Evolutionary conservation across 768 basidiomycete species (phyloP).

Genomic region (Lanmaoa pseudosensibilis): DNA sequence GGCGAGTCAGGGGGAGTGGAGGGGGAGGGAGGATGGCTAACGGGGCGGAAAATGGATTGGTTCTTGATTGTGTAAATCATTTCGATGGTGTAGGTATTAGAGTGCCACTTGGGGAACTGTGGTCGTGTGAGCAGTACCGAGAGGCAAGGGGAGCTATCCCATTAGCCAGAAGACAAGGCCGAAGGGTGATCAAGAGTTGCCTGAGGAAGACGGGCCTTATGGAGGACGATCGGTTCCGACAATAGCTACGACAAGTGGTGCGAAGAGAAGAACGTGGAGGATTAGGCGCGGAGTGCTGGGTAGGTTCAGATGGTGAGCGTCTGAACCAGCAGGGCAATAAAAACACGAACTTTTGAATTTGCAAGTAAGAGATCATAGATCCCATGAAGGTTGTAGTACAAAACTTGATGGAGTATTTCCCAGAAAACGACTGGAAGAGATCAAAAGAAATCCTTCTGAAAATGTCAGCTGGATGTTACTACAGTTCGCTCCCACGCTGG

Average conservation of each 20-base stretch:
- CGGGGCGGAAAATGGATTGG: slow-evolving; percentile 63
- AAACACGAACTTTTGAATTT: slow-evolving; percentile 28
- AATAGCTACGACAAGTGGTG: slow-evolving; percentile 57
- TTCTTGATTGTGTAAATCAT: slow-evolving; percentile 70
- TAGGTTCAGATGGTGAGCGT: slow-evolving; percentile 1
- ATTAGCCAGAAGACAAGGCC: slow-evolving; percentile 26
- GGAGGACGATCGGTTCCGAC: slow-evolving; percentile 78
- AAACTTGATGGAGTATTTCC: not conserved
- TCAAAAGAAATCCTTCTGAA: slow-evolving; percentile 17
- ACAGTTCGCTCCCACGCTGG: not conserved
- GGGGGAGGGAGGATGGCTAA: slow-evolving; percentile 65
- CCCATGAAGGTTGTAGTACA: slow-evolving; percentile 24
- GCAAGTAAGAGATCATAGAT: slow-evolving; percentile 56
- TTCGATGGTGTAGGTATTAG: slow-evolving; percentile 16
- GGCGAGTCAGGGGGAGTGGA: slow-evolving; percentile 40
- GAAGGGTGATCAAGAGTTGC: slow-evolving; percentile 9
- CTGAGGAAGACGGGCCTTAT: slow-evolving; percentile 47
- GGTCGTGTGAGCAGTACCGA: slow-evolving; percentile 31
- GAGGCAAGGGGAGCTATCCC: slow-evolving; percentile 41
- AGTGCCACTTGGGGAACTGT: not conserved
- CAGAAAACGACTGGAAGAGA: not conserved
- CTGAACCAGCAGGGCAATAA: not conserved
- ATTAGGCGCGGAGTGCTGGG: slow-evolving; percentile 32
- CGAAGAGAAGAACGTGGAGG: slow-evolving; percentile 52
- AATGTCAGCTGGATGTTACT: not conserved